phyloP scores from a whole-genome alignment of 352 stramenopile genomes.

The Phytophthora meadii region DNA sequence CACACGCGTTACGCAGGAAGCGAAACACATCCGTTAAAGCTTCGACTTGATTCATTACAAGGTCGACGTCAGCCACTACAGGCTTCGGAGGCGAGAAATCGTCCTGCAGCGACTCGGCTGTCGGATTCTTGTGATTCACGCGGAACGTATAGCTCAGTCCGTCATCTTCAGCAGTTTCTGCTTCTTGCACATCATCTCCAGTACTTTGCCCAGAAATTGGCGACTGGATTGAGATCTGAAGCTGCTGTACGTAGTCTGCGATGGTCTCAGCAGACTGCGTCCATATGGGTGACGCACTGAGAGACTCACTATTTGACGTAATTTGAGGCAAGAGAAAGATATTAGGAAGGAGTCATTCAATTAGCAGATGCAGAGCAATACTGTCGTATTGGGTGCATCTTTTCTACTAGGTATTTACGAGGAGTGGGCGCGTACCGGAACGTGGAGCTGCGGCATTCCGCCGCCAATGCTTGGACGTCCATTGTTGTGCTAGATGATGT shows the following conservation, averaged over 20 bases:
- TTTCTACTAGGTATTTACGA: not conserved
- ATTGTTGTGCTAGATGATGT: constrained; percentile 13
- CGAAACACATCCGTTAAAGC: constrained; percentile 58
- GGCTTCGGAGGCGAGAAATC: constrained; percentile 40
- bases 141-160: constrained; percentile 77
- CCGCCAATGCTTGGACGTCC: constrained; percentile 64
- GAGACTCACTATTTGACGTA: constrained; percentile 25
- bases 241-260: constrained; percentile 13
- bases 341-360: not conserved
- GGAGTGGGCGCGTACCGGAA: constrained; percentile 47
- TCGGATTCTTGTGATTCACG: constrained; percentile 43
- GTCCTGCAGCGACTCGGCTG: constrained; percentile 32
- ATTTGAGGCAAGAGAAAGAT: not conserved
- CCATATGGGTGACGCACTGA: constrained; percentile 28
- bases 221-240: constrained; percentile 6
- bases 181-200: constrained; percentile 24
- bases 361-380: not conserved
- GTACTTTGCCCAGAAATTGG: not conserved
- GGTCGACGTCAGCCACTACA: constrained; percentile 29
- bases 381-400: not conserved
- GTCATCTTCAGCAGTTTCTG: constrained; percentile 40
- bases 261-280: constrained; percentile 24
- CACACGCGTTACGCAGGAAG: constrained; percentile 81
- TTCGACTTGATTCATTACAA: constrained; percentile 17
- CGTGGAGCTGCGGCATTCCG: constrained; percentile 51